These are phyloP conservation scores for Parmelia sp. DNA, from an alignment of 495 filamentous ascomycete genomes.

Conservation along the genomic window DNA sequence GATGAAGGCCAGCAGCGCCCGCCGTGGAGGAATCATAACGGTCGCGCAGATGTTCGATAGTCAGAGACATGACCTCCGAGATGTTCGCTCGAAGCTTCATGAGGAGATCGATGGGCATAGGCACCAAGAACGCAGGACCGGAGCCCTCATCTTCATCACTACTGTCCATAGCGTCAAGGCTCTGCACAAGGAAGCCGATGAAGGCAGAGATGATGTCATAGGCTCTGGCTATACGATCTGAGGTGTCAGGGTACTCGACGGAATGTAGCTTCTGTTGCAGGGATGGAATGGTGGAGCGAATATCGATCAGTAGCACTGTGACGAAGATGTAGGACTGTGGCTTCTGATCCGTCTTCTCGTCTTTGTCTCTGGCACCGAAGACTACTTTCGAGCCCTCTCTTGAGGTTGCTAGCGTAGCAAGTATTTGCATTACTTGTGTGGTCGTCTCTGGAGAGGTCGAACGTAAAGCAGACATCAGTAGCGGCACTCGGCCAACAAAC, in stretches of 20 bases:
- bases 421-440: slow-evolving; percentile 46
- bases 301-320: slow-evolving; percentile 53
- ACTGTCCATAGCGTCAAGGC: slow-evolving; percentile 35
- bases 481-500: slow-evolving; percentile 44
- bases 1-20: slow-evolving; percentile 48
- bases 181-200: slow-evolving; percentile 49
- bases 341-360: slow-evolving; percentile 31
- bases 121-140: slow-evolving; percentile 13
- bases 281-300: slow-evolving; percentile 54
- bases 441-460: slow-evolving; percentile 46
- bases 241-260: slow-evolving; percentile 39
- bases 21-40: slow-evolving; percentile 54
- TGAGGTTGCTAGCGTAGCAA: slow-evolving; percentile 43
- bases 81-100: slow-evolving; percentile 53
- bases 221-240: slow-evolving; percentile 49
- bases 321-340: slow-evolving; percentile 56
- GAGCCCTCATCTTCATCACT: slow-evolving; percentile 21
- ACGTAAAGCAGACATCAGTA: slow-evolving; percentile 41
- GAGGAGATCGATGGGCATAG: slow-evolving; percentile 47
- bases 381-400: slow-evolving; percentile 43
- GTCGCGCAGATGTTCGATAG: slow-evolving; percentile 59
- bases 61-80: slow-evolving; percentile 50
- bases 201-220: slow-evolving; percentile 55
- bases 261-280: slow-evolving; percentile 49
- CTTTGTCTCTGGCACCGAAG: slow-evolving; percentile 24